Conservation (phyloP, 73 alveolate genomes). For the Paramecium biaurelia region DNA sequence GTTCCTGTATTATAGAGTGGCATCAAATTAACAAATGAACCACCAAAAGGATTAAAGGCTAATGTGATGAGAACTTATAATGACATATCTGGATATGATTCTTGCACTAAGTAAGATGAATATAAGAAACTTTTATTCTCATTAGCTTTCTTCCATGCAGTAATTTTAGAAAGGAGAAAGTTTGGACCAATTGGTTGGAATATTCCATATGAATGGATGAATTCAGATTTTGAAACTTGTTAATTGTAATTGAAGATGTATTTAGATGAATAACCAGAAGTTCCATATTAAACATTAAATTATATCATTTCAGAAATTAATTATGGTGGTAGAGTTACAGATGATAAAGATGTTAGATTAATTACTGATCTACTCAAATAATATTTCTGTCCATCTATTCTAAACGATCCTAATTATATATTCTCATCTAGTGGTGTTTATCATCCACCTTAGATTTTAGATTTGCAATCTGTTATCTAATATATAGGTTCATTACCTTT, state of each 20-base stretch:
- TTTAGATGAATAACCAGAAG: constrained; percentile 94
- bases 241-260: constrained; percentile 92
- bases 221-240: constrained; percentile 97
- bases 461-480: constrained; percentile 77
- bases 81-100: constrained; percentile 85
- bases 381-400: constrained; percentile 83
- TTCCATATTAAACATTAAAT: constrained; percentile 91
- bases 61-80: constrained; percentile 96
- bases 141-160: constrained; percentile 99
- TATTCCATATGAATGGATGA: constrained; percentile 99
- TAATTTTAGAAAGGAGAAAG: constrained; percentile 99
- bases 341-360: constrained; percentile 97
- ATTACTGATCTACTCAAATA: constrained; percentile 94
- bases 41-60: constrained; percentile 99
- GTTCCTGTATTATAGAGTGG: constrained; percentile 94
- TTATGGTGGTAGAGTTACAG: constrained; percentile 99
- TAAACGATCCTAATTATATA: constrained; percentile 60
- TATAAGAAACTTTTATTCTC: constrained; percentile 97
- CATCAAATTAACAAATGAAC: constrained; percentile 98
- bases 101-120: constrained; percentile 88
- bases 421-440: constrained; percentile 88
- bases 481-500: constrained; percentile 95
- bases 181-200: constrained; percentile 99
- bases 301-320: constrained; percentile 94
- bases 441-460: constrained; percentile 79